phyloP scores from a whole-genome alignment of 352 stramenopile genomes.

The Globisporangium camurandrum region DNA sequence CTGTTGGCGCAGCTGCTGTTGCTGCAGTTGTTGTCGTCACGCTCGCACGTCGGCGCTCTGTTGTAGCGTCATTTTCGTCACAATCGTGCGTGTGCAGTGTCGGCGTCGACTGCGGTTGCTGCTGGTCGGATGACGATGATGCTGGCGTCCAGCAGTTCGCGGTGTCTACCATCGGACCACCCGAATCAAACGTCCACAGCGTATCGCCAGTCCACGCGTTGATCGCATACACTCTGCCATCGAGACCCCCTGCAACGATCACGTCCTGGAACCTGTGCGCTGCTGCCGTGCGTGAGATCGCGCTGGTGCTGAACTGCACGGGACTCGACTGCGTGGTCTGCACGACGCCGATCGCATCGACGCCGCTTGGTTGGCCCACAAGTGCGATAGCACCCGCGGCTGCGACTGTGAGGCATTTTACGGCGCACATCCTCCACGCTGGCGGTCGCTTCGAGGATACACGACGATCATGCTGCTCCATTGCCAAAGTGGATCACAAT shows the following conservation, averaged over 20 bases:
- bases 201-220: slow-evolving; percentile 74
- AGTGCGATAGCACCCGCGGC: background rate
- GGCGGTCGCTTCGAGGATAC: slow-evolving; percentile 1
- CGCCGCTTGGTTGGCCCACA: background rate
- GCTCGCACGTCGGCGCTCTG: background rate
- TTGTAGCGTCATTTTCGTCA: background rate
- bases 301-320: slow-evolving; percentile 1
- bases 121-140: slow-evolving; percentile 3
- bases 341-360: background rate
- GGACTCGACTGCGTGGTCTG: slow-evolving; percentile 3
- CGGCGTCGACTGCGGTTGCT: slow-evolving; percentile 5
- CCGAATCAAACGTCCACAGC: slow-evolving; percentile 78
- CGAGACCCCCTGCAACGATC: slow-evolving; percentile 60
- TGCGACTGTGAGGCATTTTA: background rate
- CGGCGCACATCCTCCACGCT: background rate
- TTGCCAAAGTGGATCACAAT: background rate
- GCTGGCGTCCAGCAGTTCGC: slow-evolving; percentile 28
- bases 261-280: slow-evolving; percentile 25
- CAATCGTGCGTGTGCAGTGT: slow-evolving; percentile 2
- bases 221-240: slow-evolving; percentile 69
- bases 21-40: background rate
- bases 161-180: slow-evolving; percentile 73
- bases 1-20: background rate
- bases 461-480: background rate
- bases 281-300: background rate